Base-by-base conservation (phyloP, 73 alveolate genomes). In the Blepharisma stoltei region DNA sequence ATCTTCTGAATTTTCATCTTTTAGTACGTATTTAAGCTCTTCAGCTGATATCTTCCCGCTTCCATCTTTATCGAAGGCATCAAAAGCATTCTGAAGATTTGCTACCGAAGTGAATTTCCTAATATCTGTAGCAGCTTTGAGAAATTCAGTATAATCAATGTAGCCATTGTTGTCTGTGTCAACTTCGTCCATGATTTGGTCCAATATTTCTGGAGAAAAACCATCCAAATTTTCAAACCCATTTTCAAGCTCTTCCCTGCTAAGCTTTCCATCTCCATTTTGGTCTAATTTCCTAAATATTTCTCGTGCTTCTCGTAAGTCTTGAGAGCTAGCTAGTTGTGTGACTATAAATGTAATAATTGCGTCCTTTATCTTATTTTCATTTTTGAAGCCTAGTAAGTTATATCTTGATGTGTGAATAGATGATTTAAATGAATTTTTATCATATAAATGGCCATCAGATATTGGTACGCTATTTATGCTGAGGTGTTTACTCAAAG, bases 91-190 rank as follows among this genome's bases (percentile, higher is more conserved):
- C 23, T 20, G n/a, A 52, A 52, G 66, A 4, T 52, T 52, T 20
- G n/a, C 66, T 20, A 14, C 23, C 27, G 27, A 52, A 4, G 23
- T 4, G 4, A 14, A 52, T 14, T 20, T 52, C 71, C 21, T 27
- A 11, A 11, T 14, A 2, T 60, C 76, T 11, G 21, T 9, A 2
- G 76, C 49, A 21, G 52, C 76, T 4, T 14, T 37, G 0, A 60
- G n/a, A 60, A 60, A 60, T 37, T 60, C 76, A 0, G 76, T 60
- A 60, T 60, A 60, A 4, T 60, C 49, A 11, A 60, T 60, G 3
- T 21, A 9, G 14, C 76, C 76, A 60, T 27, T 37, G 14, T 27
- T 14, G 21, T 60, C 49, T 11, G 14, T 60, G 21, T 60, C 76
- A 20, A 60, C 49, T 60, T 60, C 76, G 0, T 25, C 55, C 52